Base-by-base conservation (phyloP, 2,329 filamentous ascomycete genomes). In the Orbilia blumenaviensis region DNA sequence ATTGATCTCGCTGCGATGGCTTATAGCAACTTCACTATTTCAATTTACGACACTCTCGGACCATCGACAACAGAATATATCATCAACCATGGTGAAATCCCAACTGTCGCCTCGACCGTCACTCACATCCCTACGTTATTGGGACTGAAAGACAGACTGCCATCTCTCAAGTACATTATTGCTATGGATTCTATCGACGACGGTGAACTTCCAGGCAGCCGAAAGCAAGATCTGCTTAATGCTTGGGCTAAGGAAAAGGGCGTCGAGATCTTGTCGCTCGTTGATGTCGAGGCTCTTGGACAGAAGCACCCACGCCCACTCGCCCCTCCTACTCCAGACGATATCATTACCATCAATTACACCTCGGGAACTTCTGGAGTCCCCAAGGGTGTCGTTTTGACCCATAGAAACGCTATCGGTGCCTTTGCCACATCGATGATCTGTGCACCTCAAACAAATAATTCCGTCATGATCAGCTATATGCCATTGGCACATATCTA, bases 401-500 rank as follows among this genome's bases (percentile, higher is more conserved):
- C 91, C 1, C 95, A 99, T 81, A 85, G 85, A 69, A 93, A 91
- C 82, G 92, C 93, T 9, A 88, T 97, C 6, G 89, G 93, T 10
- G 92, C 89, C 41, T 87, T 91, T 46, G 83, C 88, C 38, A 85
- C 88, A 14, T 81, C 84, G 44, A 81, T 82, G n/a, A 84, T 85
- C 69, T 85, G 84, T 10, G 84, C 85, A 10, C 85, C 88, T 67
- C 79, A 80, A 1, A 80, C 84, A 58, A 83, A 83, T 77, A 91
- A 95, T 79, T 60, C 54, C 16, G 84, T 90, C 2, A 86, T 90
- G 79, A 88, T 92, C 71, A 98, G 94, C 0, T 99, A 98, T 83
- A 87, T 99, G 61, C 95, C 95, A 0, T 85, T 97, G 41, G 95
- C 95, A 8, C 95, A 99, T 82, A 98, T 99, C 80, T 97, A 92